These are phyloP conservation scores for Ustilago cynodontis DNA, from an alignment of 1,284 basidiomycete species.

Conservation along the genomic window DNA sequence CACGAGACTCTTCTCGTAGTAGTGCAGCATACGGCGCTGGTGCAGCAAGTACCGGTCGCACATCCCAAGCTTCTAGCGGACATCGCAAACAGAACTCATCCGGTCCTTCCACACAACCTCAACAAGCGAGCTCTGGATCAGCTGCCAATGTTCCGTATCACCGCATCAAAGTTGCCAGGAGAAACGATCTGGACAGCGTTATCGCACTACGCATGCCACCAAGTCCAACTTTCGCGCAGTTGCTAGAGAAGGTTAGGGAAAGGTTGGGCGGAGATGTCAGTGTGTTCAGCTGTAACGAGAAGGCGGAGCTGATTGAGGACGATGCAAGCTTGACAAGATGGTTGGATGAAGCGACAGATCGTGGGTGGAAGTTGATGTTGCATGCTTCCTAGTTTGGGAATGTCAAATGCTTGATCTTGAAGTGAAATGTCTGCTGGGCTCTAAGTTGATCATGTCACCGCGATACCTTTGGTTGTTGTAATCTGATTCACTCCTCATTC, in stretches of 20 bases:
- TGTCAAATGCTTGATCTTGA: background rate
- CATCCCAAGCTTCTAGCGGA: conserved; percentile 47
- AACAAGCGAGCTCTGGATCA: conserved; percentile 30
- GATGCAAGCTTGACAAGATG: conserved; percentile 82
- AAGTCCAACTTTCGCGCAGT: conserved; percentile 83
- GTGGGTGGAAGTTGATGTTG: conserved; percentile 86
- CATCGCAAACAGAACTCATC: conserved; percentile 47
- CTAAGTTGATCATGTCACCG: conserved; percentile 7
- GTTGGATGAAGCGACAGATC: conserved; percentile 75
- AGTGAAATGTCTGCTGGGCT: background rate
- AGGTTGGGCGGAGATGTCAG: conserved; percentile 82
- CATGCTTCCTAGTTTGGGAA: conserved; percentile 74
- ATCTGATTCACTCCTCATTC: background rate
- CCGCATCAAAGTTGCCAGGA: conserved; percentile 97
- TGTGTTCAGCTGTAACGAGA: conserved; percentile 70
- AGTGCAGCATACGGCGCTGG: conserved; percentile 32
- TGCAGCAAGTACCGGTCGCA: conserved; percentile 28
- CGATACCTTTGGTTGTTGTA: conserved; percentile 9
- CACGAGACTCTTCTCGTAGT: conserved; percentile 37
- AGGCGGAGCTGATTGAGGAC: conserved; percentile 77
- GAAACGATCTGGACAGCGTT: conserved; percentile 84
- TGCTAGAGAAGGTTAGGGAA: conserved; percentile 90
- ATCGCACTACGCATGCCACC: conserved; percentile 98
- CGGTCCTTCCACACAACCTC: conserved; percentile 28
- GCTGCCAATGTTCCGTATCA: conserved; percentile 70